A percentile compares a stretch with the other conserved stretches of the same genome.
Conservation (phyloP, 345 rosid species). For the Brassica cretica region DNA sequence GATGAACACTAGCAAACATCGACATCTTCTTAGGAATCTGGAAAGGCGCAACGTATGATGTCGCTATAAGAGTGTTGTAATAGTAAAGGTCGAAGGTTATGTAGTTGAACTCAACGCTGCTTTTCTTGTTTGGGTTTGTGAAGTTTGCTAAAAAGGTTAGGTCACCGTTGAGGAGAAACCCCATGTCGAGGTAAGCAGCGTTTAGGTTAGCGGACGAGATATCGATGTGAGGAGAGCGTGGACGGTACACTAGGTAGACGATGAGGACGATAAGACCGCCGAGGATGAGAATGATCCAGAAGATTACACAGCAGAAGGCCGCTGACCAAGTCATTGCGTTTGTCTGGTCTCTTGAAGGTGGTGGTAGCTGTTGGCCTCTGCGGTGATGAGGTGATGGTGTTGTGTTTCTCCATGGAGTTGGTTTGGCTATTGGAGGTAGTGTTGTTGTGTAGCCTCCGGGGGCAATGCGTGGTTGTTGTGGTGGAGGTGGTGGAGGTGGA, state of each 20-base stretch:
- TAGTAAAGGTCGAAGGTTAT: slow-evolving; percentile 59
- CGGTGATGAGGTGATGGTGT: slow-evolving; percentile 36
- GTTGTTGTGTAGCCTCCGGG: slow-evolving; percentile 30
- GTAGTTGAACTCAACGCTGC: slow-evolving; percentile 58
- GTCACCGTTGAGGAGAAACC: slow-evolving; percentile 67
- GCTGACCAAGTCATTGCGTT: slow-evolving; percentile 55
- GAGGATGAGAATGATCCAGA: slow-evolving; percentile 60
- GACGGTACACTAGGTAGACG: slow-evolving; percentile 78
- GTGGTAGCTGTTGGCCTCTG: slow-evolving; percentile 12
- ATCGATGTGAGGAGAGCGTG: slow-evolving; percentile 67
- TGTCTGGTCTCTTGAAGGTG: slow-evolving; percentile 40
- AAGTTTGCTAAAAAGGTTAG: slow-evolving; percentile 67
- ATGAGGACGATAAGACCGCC: slow-evolving; percentile 68
- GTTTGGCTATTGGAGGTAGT: slow-evolving; percentile 40
- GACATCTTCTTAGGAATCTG: slow-evolving; percentile 46
- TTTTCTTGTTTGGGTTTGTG: slow-evolving; percentile 80
- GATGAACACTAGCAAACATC: slow-evolving; percentile 46
- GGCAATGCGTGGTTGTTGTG: slow-evolving; percentile 7
- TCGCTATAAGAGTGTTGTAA: slow-evolving; percentile 59
- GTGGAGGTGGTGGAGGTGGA: neutral
- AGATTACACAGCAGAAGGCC: slow-evolving; percentile 67
- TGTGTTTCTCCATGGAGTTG: slow-evolving; percentile 33
- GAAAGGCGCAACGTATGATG: slow-evolving; percentile 68
- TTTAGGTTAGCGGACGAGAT: slow-evolving; percentile 68
- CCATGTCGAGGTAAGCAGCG: slow-evolving; percentile 82